These are phyloP conservation scores for Pleurostoma richardsiae DNA, from an alignment of 2,329 filamentous ascomycete species.

Conservation along the genomic window DNA sequence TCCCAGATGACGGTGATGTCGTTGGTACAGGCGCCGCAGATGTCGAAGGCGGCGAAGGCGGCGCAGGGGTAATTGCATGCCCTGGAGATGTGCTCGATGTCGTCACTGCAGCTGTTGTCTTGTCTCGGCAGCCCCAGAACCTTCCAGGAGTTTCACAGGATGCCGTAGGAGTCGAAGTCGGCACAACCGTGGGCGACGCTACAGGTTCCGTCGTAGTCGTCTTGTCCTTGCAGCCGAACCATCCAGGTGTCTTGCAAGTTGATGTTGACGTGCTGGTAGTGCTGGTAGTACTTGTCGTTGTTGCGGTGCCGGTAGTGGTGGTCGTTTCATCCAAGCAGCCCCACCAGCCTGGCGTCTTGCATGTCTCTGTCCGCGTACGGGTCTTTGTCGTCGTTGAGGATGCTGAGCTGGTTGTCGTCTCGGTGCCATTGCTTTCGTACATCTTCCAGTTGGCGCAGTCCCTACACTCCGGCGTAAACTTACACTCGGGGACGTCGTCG, in stretches of 20 bases:
- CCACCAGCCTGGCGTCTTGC: conserved; percentile 91
- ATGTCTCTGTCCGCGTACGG: conserved; percentile 73
- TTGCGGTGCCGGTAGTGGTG: conserved; percentile 32
- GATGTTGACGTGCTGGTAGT: conserved; percentile 40
- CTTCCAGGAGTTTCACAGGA: conserved; percentile 47
- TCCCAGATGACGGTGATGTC: conserved; percentile 11
- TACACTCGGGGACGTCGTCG: conserved; percentile 72
- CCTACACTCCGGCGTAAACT: conserved; percentile 70
- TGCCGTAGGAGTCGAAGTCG: conserved; percentile 20
- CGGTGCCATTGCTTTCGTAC: conserved; percentile 86
- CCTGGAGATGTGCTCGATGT: conserved; percentile 14
- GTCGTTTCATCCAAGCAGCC: conserved; percentile 68
- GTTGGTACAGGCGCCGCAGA: conserved; percentile 9
- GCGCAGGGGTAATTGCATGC: conserved; percentile 17
- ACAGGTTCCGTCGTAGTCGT: conserved; percentile 29
- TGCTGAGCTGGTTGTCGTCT: conserved; percentile 61
- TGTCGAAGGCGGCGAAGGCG: conserved; percentile 6
- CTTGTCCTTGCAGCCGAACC: conserved; percentile 61
- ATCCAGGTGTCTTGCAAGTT: conserved; percentile 58
- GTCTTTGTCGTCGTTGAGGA: conserved; percentile 56
- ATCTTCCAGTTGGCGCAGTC: conserved; percentile 95
- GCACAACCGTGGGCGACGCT: conserved; percentile 27
- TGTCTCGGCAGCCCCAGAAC: conserved; percentile 51
- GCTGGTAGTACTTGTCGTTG: conserved; percentile 32
- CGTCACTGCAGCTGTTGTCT: conserved; percentile 18